A percentile compares a stretch with the other conserved stretches of the same genome.
Conservation (phyloP, 179 eudicot genomes). For the Drosera spatulata region DNA sequence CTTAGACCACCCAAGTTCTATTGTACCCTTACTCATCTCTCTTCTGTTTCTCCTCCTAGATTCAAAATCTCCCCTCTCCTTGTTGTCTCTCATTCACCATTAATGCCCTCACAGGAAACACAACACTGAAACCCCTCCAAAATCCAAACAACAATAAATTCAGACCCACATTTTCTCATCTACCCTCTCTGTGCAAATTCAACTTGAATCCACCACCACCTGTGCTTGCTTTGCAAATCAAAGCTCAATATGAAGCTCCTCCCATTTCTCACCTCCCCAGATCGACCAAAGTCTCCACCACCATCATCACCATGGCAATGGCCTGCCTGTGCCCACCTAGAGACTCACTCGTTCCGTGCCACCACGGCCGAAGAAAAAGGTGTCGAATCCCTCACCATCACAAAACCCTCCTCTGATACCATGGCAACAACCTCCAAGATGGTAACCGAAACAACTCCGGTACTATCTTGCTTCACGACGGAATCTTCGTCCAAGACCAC, state of each 20-base stretch:
- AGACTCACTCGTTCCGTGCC: constrained; percentile 24
- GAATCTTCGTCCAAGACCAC: not conserved
- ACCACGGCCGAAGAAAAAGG: constrained; percentile 7
- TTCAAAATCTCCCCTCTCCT: too few species aligned
- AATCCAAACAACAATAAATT: not conserved
- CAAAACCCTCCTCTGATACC: constrained; percentile 5
- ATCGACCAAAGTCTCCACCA: not conserved
- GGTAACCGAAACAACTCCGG: too few species aligned
- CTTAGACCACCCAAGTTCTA: too few species aligned
- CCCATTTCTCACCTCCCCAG: constrained; percentile 2
- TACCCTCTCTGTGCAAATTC: not conserved
- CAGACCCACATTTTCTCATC: not conserved
- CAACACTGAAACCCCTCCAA: not conserved
- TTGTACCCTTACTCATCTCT: too few species aligned
- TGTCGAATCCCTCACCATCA: constrained; percentile 11
- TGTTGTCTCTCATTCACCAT: not conserved
- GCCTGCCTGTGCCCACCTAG: constrained; percentile 23
- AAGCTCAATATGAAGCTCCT: constrained; percentile 13
- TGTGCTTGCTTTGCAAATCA: constrained; percentile 7
- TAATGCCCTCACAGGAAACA: not conserved
- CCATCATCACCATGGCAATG: constrained; percentile 18
- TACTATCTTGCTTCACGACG: too few species aligned
- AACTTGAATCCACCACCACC: not conserved
- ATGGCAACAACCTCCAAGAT: constrained; percentile 1
- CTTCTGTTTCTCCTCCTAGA: too few species aligned